Base-by-base conservation (phyloP, 208 protist genomes). In the Trypanosoma melophagium region DNA sequence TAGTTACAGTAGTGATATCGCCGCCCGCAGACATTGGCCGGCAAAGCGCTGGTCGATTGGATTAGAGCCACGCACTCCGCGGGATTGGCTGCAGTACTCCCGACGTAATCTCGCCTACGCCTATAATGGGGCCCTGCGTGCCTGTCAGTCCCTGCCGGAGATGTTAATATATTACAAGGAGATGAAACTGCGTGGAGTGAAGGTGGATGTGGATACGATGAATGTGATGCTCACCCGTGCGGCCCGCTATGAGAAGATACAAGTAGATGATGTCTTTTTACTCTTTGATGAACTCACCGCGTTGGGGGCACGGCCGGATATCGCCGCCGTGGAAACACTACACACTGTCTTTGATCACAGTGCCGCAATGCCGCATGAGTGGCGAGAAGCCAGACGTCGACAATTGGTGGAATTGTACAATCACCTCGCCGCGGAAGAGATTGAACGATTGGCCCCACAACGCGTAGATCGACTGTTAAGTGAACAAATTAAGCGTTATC, bases 91-190 rank as follows among this genome's bases (percentile, higher is more conserved):
- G 28, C 80, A 74, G 49, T 91, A 83, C 66, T 94, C 87, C 16
- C 68, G 83, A 28, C 83, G 90, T 49, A 96, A 96, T 66, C 74
- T 96, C 9, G 83, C 90, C 41, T 96, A 96, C 68, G 88, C 84
- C 31, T 96, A 96, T 84, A 96, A 96, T 58, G 90, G 86, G n/a
- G 87, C 90, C 3, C 74, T 96, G 68, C 83, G 90, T 0, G 77
- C 86, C n/a, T 94, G 88, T 69, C 55, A 69, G 7, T 84, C 80
- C 4, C 91, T 96, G 58, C 88, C 90, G 0, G 84, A 92, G 74
- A 94, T 94, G 90, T 57, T 94, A 2, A 53, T 80, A n/a, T 90
- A 87, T 71, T 96, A 96, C 74, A 89, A 82, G 64, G 87, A 96
- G 71, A 96, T 96, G 88, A 94, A 93, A 78, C 76, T 86, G 73